These are phyloP conservation scores for Collybia nuda DNA, from an alignment of 768 basidiomycete species.

Conservation along the genomic window DNA sequence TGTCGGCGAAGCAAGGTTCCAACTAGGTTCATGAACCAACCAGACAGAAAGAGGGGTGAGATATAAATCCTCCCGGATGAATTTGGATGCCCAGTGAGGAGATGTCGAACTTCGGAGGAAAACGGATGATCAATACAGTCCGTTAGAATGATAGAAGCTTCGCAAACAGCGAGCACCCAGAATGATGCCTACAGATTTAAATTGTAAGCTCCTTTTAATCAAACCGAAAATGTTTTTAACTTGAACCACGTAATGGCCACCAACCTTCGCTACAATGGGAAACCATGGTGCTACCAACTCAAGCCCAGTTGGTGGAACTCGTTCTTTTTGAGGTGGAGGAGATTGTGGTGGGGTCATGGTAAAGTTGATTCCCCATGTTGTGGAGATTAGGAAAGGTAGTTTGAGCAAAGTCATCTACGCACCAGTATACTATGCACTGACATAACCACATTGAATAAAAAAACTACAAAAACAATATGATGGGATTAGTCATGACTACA, in stretches of 20 bases:
- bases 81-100: constrained; percentile 3
- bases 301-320: constrained; percentile 17
- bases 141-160: constrained; percentile 17
- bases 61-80: constrained; percentile 1
- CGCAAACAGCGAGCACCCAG: constrained; percentile 15
- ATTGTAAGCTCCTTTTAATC: background rate
- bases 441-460: too few species aligned
- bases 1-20: constrained; percentile 6
- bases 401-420: constrained; percentile 17
- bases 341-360: constrained; percentile 27
- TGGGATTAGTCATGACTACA: too few species aligned
- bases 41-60: constrained; percentile 6
- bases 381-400: constrained; percentile 21
- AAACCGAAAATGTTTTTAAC: background rate
- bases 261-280: constrained; percentile 19
- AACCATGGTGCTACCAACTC: constrained; percentile 15
- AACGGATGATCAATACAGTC: constrained; percentile 2
- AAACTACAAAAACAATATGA: too few species aligned
- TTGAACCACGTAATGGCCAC: background rate
- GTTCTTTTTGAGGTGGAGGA: constrained; percentile 18
- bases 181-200: constrained; percentile 13
- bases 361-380: constrained; percentile 22
- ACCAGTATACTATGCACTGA: too few species aligned
- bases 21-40: constrained; percentile 6
- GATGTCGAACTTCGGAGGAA: background rate